Conservation (phyloP, 2,329 filamentous ascomycete species). For the Seiridium unicorne region DNA sequence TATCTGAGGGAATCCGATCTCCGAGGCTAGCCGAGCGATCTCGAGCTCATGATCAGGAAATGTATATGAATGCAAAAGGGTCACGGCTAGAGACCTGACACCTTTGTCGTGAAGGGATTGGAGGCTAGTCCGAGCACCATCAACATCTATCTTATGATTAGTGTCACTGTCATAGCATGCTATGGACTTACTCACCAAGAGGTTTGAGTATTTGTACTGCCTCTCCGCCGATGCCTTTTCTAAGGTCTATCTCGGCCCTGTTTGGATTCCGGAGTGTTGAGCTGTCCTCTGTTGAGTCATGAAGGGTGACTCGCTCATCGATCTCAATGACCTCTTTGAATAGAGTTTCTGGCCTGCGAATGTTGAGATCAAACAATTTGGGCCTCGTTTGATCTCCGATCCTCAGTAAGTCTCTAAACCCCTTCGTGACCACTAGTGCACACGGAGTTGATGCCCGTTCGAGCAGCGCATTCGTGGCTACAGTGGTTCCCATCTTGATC, state of each 20-base stretch:
- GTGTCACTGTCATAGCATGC: not conserved
- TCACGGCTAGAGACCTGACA: conserved; percentile 51
- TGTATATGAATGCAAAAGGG: conserved; percentile 73
- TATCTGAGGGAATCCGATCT: conserved; percentile 17
- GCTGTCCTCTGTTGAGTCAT: conserved; percentile 58
- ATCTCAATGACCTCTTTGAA: conserved; percentile 69
- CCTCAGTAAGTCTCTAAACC: conserved; percentile 67
- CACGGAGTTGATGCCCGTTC: not conserved
- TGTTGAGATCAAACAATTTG: conserved; percentile 69
- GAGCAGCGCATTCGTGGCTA: conserved; percentile 9
- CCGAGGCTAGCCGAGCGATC: conserved; percentile 56
- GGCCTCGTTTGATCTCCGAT: conserved; percentile 73
- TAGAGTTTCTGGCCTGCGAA: conserved; percentile 64
- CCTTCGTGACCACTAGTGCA: conserved; percentile 10
- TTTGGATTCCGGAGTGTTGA: conserved; percentile 35
- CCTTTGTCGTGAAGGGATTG: conserved; percentile 60
- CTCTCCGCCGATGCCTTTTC: conserved; percentile 51
- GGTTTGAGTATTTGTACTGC: conserved; percentile 59
- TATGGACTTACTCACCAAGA: not conserved
- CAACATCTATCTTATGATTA: conserved; percentile 51
- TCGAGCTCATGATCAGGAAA: conserved; percentile 64
- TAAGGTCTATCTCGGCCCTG: conserved; percentile 52
- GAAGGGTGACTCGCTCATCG: conserved; percentile 68
- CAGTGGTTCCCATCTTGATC: conserved; percentile 12
- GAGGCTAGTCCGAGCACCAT: conserved; percentile 52